Percentiles rank a stretch among this genome's conserved stretches.
Conservation (phyloP, 2,329 filamentous ascomycete genomes). For the Plenodomus biglobosus region DNA sequence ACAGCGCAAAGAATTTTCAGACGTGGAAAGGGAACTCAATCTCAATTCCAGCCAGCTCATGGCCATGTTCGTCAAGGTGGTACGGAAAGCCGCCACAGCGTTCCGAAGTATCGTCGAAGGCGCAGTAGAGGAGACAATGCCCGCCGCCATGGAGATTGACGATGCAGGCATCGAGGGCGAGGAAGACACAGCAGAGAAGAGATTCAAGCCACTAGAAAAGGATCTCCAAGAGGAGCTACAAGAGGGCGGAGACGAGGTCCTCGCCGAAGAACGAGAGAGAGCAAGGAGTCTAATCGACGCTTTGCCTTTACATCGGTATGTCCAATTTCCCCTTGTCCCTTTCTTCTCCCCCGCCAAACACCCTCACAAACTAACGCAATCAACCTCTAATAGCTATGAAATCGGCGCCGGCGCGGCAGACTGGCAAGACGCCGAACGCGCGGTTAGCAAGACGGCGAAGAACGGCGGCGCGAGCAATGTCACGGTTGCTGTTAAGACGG, state of each 20-base stretch:
- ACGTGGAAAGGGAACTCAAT: conserved; percentile 74
- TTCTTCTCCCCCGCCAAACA: too few relatives aligned
- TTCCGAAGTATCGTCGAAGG: conserved; percentile 75
- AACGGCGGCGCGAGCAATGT: conserved; percentile 56
- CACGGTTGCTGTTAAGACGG: conserved; percentile 80
- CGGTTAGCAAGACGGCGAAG: conserved; percentile 59
- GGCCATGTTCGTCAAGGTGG: conserved; percentile 96
- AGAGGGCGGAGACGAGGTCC: conserved; percentile 76
- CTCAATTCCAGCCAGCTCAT: conserved; percentile 77
- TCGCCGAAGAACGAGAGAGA: conserved; percentile 68
- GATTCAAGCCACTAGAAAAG: conserved; percentile 70
- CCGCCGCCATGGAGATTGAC: conserved; percentile 47
- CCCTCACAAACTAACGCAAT: too few relatives aligned
- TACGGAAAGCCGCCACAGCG: conserved; percentile 80
- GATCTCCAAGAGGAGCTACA: conserved; percentile 79
- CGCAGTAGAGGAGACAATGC: conserved; percentile 57
- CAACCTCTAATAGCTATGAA: conserved; percentile 42
- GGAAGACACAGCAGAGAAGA: conserved; percentile 61
- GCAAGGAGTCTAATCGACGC: conserved; percentile 88
- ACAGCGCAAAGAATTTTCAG: conserved; percentile 84
- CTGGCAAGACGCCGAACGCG: conserved; percentile 71
- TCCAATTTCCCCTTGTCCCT: not conserved
- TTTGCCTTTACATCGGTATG: conserved; percentile 82
- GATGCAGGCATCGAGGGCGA: conserved; percentile 54
- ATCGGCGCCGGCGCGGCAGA: conserved; percentile 52